Evolutionary conservation across 2,329 filamentous ascomycete species (phyloP), one percentile per base, ranked within the genome.

Genomic region (Nothomitra cinnamomea): DNA sequence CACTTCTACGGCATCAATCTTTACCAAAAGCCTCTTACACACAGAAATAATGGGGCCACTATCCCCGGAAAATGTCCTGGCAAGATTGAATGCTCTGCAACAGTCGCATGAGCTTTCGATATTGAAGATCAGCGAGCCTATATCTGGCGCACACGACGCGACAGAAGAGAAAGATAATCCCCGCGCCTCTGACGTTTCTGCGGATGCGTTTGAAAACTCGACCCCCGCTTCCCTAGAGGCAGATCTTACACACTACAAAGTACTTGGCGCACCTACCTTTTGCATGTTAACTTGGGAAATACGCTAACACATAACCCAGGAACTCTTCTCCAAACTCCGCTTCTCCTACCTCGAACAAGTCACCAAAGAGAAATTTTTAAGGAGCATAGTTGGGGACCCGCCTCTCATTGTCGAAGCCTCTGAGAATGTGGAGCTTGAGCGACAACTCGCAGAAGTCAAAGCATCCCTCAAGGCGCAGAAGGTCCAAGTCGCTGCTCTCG

Each of bases 341-440:
- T 96, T 96, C 72, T 94, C 86, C 58, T 96, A 96, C 69, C 85
- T 95, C 61, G 92, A 98, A 69, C 92, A 96, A 72, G 88, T 96
- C 57, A 96, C 90, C 45, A 98, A 96, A 69, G 92, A 98, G 67
- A 94, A 95, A 63, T 96, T 95, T 67, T 82, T 98, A 53, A 86
- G 88, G 60, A 83, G 86, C 58, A 94, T 96, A 60, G 87, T 94
- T 15, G 87, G 87, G 58, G 86, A 95, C 58, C 87, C 89, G 50
- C 92, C 90, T 0, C 75, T 89, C 15, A 83, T 96, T 47, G 85
- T 94, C 55, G 83, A 83, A 41, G 79, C 82, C 43, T 77, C 82
- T 60, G 89, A 96, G 63, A 96, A 95, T 64, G 71, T 83, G 49
- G 80, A 82, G 55, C 69, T 94, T 22, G 87, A 92, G 64, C 72